A percentile compares a stretch with the other conserved stretches of the same genome.
Evolutionary conservation across 352 stramenopile species (phyloP).

Genomic region (Phytophthora palmivora): DNA sequence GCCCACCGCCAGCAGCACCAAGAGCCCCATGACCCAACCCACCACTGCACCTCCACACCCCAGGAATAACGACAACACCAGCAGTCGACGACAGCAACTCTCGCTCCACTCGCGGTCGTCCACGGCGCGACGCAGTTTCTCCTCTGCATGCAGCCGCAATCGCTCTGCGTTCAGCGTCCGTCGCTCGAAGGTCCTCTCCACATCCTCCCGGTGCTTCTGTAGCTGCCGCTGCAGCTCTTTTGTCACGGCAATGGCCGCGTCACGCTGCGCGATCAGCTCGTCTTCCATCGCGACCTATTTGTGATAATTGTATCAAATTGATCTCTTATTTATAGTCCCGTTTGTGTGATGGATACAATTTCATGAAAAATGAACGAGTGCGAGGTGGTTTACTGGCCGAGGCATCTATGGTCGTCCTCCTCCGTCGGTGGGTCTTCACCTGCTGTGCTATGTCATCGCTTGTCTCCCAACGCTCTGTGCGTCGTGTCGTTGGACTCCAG

Average conservation of each 20-base stretch:
- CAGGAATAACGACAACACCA: slow-evolving; percentile 63
- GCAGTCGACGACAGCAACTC: slow-evolving; percentile 49
- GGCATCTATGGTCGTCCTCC: slow-evolving; percentile 25
- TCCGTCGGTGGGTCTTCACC: slow-evolving; percentile 1
- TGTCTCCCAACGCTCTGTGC: slow-evolving; percentile 33
- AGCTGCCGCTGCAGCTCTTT: slow-evolving; percentile 77
- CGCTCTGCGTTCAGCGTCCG: slow-evolving; percentile 76
- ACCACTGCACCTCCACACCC: slow-evolving; percentile 56
- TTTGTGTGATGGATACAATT: too few relatives aligned
- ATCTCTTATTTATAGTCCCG: too few relatives aligned
- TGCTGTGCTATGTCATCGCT: slow-evolving; percentile 26
- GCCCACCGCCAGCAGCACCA: slow-evolving; percentile 54
- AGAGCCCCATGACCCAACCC: slow-evolving; percentile 56
- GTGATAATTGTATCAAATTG: too few relatives aligned
- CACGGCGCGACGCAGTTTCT: slow-evolving; percentile 50
- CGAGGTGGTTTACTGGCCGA: slow-evolving; percentile 60
- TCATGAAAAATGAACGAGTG: slow-evolving; percentile 11
- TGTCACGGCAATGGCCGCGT: slow-evolving; percentile 77
- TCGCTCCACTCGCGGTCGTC: slow-evolving; percentile 64
- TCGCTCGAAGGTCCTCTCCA: slow-evolving; percentile 68
- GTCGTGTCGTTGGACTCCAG: slow-evolving; percentile 35
- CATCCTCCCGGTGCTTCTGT: slow-evolving; percentile 50
- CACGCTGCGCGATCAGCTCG: slow-evolving; percentile 75
- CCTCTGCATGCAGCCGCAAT: slow-evolving; percentile 68
- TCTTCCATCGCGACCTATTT: slow-evolving; percentile 57